Base-by-base conservation (phyloP, 805 yeast genomes). In the Blastobotrys chiropterorum region DNA sequence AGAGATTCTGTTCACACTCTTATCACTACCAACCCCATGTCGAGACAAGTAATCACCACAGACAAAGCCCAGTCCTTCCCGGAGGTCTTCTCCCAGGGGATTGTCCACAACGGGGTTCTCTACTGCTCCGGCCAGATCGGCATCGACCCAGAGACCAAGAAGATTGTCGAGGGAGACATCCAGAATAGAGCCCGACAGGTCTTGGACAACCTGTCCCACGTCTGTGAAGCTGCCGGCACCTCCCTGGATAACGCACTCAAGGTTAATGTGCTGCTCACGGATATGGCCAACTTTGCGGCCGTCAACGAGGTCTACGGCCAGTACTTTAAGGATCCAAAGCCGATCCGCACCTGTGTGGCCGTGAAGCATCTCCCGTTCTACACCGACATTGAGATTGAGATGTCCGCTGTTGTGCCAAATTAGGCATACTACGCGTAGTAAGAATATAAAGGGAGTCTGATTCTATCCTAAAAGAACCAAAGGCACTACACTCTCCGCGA, bases 321-420 rank as follows among this genome's bases (percentile, higher is more conserved):
- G 63, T 65, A 59, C 58, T 58, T 65, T 52, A 53, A 56, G 44
- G 50, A 51, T 30, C 68, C 63, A 59, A 57, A 57, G 38, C 97
- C 98, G 44, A 97, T 97, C 42, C 88, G 98, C 80, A 86, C 97
- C 1, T 92, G 97, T 76, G 94, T 92, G 62, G 97, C 97, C 43
- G 97, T 89, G 55, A 83, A 83, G 70, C 82, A 80, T 57, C 82
- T 92, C 62, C 98, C 98, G 54, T 80, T 92, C 70, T 89, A 88
- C 56, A 86, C 82, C 56, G 86, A 80, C 56, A 69, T 88, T 61
- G 98, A 90, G 75, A 79, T 90, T 73, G 98, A 90, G 72, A 87
- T 83, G 56, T 72, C 90, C 70, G 97, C 96, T 54, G 30, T 51
- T 16, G 52, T 38, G 5, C 34, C 34, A 11, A 26, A 26, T 26